Percentiles rank a stretch among this genome's conserved stretches.
These are phyloP conservation scores for Byssothecium circinans DNA, from an alignment of 2,329 filamentous ascomycete genomes.

Conservation along the genomic window DNA sequence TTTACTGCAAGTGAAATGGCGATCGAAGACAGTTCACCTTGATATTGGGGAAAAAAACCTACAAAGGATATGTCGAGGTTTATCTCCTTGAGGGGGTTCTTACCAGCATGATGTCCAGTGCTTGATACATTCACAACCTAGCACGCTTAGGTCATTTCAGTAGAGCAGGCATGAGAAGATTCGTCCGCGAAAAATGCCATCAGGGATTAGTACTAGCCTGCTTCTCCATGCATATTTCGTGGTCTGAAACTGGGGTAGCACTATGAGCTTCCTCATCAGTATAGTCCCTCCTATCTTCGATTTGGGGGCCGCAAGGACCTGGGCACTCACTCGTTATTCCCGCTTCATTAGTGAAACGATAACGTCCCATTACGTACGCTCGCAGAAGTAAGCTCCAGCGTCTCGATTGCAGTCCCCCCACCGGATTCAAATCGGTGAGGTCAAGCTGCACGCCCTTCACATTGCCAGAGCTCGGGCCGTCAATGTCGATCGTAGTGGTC, in stretches of 20 bases:
- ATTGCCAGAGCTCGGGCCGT: conserved; percentile 13
- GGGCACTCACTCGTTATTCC: conserved; percentile 35
- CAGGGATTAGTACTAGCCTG: conserved; percentile 51
- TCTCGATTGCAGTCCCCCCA: conserved; percentile 32
- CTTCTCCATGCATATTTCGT: conserved; percentile 47
- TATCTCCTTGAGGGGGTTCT: conserved; percentile 43
- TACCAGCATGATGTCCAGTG: conserved; percentile 4
- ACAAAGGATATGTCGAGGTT: conserved; percentile 26
- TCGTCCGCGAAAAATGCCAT: conserved; percentile 48
- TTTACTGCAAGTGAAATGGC: too few species aligned
- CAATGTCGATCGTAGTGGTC: conserved; percentile 30
- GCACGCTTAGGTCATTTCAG: conserved; percentile 15
- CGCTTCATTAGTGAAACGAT: conserved; percentile 48
- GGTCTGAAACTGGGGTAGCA: conserved; percentile 22
- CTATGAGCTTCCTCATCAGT: conserved; percentile 3
- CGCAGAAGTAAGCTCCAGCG: conserved; percentile 17
- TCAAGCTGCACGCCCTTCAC: conserved; percentile 24
- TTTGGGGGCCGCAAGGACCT: not conserved
- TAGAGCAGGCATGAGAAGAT: conserved; percentile 42
- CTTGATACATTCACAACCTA: conserved; percentile 14
- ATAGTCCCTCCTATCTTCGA: not conserved
- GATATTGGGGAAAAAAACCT: conserved; percentile 5
- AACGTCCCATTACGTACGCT: conserved; percentile 31
- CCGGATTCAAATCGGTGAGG: conserved; percentile 31
- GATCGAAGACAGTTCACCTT: not conserved